Percentiles rank a stretch among this genome's conserved stretches.
Conservation (phyloP, 306 rosid species). For the Fragaria ananassa region DNA sequence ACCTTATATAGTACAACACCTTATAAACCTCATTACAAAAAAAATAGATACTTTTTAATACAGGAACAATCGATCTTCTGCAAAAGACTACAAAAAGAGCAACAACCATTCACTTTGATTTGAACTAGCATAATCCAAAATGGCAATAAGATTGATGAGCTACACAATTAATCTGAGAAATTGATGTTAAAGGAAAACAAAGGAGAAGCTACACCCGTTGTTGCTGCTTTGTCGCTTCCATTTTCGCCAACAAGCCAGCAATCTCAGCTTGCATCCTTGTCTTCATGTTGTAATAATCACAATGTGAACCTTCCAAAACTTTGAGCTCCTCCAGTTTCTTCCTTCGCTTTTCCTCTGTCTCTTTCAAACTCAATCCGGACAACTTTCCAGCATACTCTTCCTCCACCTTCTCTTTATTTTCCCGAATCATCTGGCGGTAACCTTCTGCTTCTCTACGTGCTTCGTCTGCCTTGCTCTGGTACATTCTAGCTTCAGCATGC, state of each 20-base stretch:
- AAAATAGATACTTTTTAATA: neutral
- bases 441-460: constrained; percentile 90
- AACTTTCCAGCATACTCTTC: constrained; percentile 73
- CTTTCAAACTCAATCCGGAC: constrained; percentile 61
- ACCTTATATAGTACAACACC: neutral
- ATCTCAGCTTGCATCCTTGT: constrained; percentile 86
- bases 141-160: constrained; percentile 27
- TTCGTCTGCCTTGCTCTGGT: constrained; percentile 90
- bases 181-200: constrained; percentile 19
- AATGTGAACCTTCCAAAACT: constrained; percentile 65
- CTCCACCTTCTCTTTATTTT: constrained; percentile 61
- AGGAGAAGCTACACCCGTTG: constrained; percentile 45
- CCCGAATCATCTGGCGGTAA: constrained; percentile 53
- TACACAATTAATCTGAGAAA: constrained; percentile 38
- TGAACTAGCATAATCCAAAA: constrained; percentile 36
- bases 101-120: constrained; percentile 34
- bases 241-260: constrained; percentile 72
- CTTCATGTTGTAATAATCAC: constrained; percentile 81
- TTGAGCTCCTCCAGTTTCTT: constrained; percentile 85
- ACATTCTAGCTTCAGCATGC: constrained; percentile 95
- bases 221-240: constrained; percentile 92
- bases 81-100: neutral
- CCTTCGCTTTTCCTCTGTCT: constrained; percentile 65
- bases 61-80: constrained; percentile 3
- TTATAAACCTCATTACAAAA: neutral